These are phyloP conservation scores for Dipteronia sinensis DNA, from an alignment of 345 rosid species.

Conservation along the genomic window DNA sequence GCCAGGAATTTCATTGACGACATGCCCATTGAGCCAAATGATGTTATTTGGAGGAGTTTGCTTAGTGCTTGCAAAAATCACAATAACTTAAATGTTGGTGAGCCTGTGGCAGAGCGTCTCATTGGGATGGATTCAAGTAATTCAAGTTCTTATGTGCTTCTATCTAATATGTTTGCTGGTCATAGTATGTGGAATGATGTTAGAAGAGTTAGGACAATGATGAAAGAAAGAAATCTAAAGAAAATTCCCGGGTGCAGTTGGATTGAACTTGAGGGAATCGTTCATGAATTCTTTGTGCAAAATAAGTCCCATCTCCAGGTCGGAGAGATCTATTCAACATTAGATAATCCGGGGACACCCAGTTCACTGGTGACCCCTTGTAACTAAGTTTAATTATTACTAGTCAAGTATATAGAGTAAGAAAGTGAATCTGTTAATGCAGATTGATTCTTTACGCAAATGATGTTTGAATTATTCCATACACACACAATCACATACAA, in stretches of 20 bases:
- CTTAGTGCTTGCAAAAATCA: conserved; percentile 40
- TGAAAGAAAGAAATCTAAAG: conserved; percentile 38
- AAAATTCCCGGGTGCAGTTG: conserved; percentile 51
- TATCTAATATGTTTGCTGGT: conserved; percentile 49
- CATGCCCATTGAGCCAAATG: conserved; percentile 53
- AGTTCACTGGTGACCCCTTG: conserved; percentile 17
- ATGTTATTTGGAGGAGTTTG: conserved; percentile 46
- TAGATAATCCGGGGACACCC: conserved; percentile 26
- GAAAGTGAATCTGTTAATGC: conserved; percentile 9
- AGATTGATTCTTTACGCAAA: neutral
- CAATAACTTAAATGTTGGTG: conserved; percentile 29
- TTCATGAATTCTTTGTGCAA: conserved; percentile 44
- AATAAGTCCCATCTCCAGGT: conserved; percentile 38
- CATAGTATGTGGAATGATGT: conserved; percentile 43
- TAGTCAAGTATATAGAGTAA: neutral
- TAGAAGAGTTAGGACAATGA: conserved; percentile 35
- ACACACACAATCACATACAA: neutral
- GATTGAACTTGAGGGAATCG: conserved; percentile 47
- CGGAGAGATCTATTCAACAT: conserved; percentile 31
- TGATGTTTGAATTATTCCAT: neutral
- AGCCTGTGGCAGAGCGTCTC: conserved; percentile 36
- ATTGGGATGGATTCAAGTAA: conserved; percentile 27
- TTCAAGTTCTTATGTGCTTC: conserved; percentile 42
- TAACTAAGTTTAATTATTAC: conserved; percentile 11
- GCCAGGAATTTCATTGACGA: conserved; percentile 38